Evolutionary conservation across 108 stramenopile species (phyloP).

Genomic region (Mediolabrus comicus): DNA sequence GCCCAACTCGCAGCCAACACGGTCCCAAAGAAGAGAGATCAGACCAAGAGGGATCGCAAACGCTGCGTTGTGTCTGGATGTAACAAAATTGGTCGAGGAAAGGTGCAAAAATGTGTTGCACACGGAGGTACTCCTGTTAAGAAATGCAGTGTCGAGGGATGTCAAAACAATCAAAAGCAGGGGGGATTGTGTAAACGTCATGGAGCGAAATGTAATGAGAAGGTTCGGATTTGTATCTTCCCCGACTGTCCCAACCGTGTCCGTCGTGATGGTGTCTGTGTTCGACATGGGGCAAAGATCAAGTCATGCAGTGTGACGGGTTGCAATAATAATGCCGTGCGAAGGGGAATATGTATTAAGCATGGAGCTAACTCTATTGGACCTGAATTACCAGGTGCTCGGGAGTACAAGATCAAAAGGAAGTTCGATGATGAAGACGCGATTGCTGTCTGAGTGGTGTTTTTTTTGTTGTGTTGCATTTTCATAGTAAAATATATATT

Average conservation of each 20-base stretch:
- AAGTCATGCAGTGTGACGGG: conserved; percentile 1
- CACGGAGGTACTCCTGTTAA: background rate
- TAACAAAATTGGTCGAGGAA: background rate
- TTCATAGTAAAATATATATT: too few species aligned
- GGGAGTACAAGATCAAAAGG: background rate
- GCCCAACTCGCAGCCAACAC: too few species aligned
- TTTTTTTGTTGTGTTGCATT: too few species aligned
- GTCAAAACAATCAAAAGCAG: background rate
- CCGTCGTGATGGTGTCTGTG: conserved; percentile 5
- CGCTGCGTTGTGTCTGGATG: background rate
- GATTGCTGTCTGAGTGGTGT: background rate
- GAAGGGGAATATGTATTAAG: background rate
- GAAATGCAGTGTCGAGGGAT: conserved; percentile 10
- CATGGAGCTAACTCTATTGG: conserved; percentile 9
- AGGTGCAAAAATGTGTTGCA: background rate
- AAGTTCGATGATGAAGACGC: background rate
- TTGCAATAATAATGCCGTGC: conserved; percentile 6
- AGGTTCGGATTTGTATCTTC: background rate
- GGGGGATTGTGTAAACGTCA: conserved; percentile 1
- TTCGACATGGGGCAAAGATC: conserved; percentile 5
- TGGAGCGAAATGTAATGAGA: conserved; percentile 5
- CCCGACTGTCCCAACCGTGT: background rate
- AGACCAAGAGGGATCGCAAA: background rate
- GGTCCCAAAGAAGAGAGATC: background rate
- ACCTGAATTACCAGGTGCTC: background rate